Evolutionary conservation across 345 rosid genomes (phyloP).

Genomic region (Microcos paniculata): DNA sequence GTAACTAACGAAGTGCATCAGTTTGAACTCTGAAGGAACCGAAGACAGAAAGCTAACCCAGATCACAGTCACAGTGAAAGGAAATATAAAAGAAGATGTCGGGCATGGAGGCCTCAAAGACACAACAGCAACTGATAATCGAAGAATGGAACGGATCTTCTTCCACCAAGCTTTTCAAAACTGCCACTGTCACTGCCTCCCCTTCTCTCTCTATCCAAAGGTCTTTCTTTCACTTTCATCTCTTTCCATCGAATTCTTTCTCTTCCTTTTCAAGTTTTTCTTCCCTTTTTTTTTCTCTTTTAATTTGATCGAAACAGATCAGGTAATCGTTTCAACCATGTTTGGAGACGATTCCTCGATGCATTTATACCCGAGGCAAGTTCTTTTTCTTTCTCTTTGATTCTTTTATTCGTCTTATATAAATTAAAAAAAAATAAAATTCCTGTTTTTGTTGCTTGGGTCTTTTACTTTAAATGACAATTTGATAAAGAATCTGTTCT

Average conservation of each 20-base stretch:
- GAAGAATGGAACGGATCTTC: conserved; percentile 91
- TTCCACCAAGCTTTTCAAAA: conserved; percentile 65
- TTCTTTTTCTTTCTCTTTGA: no score
- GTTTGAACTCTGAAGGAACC: no score
- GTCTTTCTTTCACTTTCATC: conserved; percentile 27
- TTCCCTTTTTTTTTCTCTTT: neutral
- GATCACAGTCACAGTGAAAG: neutral
- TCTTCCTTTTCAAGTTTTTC: neutral
- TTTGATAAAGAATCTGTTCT: neutral
- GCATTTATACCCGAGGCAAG: no score
- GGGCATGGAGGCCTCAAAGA: conserved; percentile 3
- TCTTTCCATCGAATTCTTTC: neutral
- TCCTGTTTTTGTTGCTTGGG: neutral
- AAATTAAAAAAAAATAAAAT: no score
- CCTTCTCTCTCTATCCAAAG: conserved; percentile 62
- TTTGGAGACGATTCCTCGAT: no score
- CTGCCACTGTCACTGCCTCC: conserved; percentile 59
- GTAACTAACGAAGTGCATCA: neutral
- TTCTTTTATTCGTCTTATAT: no score
- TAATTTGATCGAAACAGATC: no score
- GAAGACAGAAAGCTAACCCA: neutral
- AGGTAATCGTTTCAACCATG: no score
- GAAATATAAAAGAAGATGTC: no score
- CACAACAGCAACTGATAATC: conserved; percentile 19
- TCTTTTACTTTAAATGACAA: neutral